Percentiles rank a stretch among this genome's conserved stretches.
These are phyloP conservation scores for Collybia sp. DNA, from an alignment of 768 basidiomycete species.

Conservation along the genomic window DNA sequence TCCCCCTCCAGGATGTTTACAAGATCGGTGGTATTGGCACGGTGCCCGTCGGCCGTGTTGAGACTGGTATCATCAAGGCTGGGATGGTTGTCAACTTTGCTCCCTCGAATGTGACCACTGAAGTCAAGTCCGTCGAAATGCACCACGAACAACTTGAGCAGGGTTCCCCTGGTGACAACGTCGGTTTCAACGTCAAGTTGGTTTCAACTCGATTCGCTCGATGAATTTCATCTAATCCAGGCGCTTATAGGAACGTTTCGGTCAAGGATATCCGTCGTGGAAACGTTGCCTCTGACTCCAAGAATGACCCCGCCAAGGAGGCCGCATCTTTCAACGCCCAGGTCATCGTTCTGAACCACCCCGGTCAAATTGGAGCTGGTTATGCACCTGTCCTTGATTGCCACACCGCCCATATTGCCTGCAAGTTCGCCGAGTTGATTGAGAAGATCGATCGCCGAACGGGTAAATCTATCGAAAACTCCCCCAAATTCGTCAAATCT, in stretches of 20 bases:
- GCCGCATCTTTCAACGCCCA: conserved; percentile 99
- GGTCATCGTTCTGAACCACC: conserved; percentile 99
- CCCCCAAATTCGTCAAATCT: conserved; percentile 98
- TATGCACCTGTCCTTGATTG: conserved; percentile 99
- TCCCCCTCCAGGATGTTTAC: conserved; percentile 99
- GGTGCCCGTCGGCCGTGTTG: conserved; percentile 99
- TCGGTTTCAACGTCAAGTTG: conserved; percentile 98
- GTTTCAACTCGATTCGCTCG: conserved; percentile 17
- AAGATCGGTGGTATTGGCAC: conserved; percentile 99
- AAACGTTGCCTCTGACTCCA: conserved; percentile 98
- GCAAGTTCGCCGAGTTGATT: conserved; percentile 97
- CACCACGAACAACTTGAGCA: conserved; percentile 96
- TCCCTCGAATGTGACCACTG: conserved; percentile 97
- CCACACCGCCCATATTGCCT: conserved; percentile 99
- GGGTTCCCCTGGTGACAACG: conserved; percentile 98
- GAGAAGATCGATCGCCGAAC: conserved; percentile 99
- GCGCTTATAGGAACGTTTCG: conserved; percentile 84
- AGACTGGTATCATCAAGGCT: conserved; percentile 99
- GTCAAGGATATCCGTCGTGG: conserved; percentile 99
- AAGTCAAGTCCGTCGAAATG: conserved; percentile 99
- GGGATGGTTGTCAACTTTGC: conserved; percentile 99
- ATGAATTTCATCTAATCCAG: conserved; percentile 3
- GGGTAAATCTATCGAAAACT: conserved; percentile 85
- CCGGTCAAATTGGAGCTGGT: conserved; percentile 98
- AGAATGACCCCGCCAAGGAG: conserved; percentile 99